Conservation (phyloP, 306 rosid genomes). For the Gynostemma pentaphyllum region DNA sequence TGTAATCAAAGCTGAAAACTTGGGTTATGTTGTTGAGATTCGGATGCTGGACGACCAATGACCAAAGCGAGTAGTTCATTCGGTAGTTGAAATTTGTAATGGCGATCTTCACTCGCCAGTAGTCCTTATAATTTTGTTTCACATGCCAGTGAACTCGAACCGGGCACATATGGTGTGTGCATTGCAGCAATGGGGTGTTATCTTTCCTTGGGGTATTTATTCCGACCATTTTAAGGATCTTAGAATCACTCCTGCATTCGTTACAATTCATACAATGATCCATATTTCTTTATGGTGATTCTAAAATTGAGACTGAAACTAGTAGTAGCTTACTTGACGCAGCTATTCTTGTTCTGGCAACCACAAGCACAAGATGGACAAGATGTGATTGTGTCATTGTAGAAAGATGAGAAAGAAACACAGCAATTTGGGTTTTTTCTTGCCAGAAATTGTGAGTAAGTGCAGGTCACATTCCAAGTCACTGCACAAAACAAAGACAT, state of each 20-base stretch:
- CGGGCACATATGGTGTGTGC: conserved; percentile 97
- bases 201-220: conserved; percentile 59
- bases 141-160: conserved; percentile 90
- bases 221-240: conserved; percentile 54
- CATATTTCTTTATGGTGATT: background rate
- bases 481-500: conserved; percentile 33
- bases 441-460: conserved; percentile 81
- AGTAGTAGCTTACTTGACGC: conserved; percentile 52
- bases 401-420: conserved; percentile 85
- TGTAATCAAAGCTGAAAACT: conserved; percentile 90
- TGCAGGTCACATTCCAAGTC: conserved; percentile 98
- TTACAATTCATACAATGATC: conserved; percentile 4
- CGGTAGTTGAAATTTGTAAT: conserved; percentile 73
- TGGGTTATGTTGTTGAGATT: conserved; percentile 82
- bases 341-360: conserved; percentile 59
- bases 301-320: background rate
- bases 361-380: conserved; percentile 89
- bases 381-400: conserved; percentile 64
- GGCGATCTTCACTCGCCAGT: conserved; percentile 79
- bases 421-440: conserved; percentile 75
- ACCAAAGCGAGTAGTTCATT: conserved; percentile 75
- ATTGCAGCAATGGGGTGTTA: conserved; percentile 53
- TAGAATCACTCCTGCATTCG: conserved; percentile 50
- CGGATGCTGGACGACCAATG: conserved; percentile 82
- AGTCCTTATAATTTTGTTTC: conserved; percentile 67